Base-by-base conservation (phyloP, 2,329 filamentous ascomycete genomes). In the Paecilomyces fulvus region DNA sequence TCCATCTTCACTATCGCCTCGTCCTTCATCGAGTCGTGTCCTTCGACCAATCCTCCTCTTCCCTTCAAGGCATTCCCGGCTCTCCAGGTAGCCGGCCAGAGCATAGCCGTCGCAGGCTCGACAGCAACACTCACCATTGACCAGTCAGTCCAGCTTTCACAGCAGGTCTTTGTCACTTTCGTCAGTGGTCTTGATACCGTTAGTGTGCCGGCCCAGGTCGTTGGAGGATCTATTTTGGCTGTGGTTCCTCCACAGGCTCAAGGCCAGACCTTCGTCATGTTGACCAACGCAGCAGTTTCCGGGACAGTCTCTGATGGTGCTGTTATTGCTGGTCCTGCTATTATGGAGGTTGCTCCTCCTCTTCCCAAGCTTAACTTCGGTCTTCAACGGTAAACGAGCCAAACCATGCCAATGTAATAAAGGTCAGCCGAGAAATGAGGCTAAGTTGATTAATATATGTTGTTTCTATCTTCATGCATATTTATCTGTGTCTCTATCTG, bases 1-100 rank as follows among this genome's bases (percentile, higher is more conserved):
- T 72, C 80, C 63, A 83, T 88, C 51, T 86, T 79, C 75, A 84
- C 83, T 2, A 78, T 88, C n/a, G 84, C 85, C 0, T 77, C 83
- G 0, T 74, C 76, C 55, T 87, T 87, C 71, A 85, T 88, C 67
- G 75, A 69, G 3, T 69, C 72, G 1, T 87, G 84, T 69, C 83
- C 85, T 1, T 60, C 72, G 6, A 73, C 70, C 61, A 85, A 85
- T 66, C 71, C 77, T 0, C 61, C 72, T 1, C 75, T 87, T 1
- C 83, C 84, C 1, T 79, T 88, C 65, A 83, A 79, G 71, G 79
- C 82, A 0, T 86, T 86, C 72, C 82, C 83, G 4, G 59, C 66
- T 11, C 72, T 86, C 3, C 60, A 65, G 1, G 56, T 55, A 4
- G 48, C 54, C 25, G 62, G 61, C 8, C 62, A 60, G 56, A 62